A percentile compares a stretch with the other conserved stretches of the same genome.
Conservation (phyloP, 345 rosid genomes). For the Bruguiera sexangula region DNA sequence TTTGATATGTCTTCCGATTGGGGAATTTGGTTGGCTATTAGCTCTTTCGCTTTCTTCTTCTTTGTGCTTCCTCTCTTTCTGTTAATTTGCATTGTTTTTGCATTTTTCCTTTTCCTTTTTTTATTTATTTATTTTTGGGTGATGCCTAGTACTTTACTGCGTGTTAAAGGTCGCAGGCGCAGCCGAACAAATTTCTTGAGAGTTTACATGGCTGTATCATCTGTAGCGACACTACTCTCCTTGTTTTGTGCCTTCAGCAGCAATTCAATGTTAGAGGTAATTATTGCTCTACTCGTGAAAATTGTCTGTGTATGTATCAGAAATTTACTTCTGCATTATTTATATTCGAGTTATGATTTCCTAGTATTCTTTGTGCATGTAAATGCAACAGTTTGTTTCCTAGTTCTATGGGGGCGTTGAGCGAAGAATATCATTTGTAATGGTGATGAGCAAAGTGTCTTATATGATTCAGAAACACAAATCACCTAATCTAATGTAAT, state of each 20-base stretch:
- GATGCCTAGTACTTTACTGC: conserved; percentile 7
- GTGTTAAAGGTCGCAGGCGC: conserved; percentile 50
- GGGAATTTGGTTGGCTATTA: conserved; percentile 50
- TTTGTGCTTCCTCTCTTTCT: neutral
- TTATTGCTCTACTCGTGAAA: neutral
- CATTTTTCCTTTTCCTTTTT: neutral
- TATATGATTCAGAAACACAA: too few species aligned
- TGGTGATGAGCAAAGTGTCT: too few species aligned
- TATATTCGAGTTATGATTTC: neutral
- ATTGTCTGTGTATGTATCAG: neutral
- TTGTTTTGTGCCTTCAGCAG: conserved; percentile 34
- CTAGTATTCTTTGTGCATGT: neutral
- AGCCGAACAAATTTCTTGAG: conserved; percentile 50
- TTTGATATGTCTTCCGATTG: conserved; percentile 43
- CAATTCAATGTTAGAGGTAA: conserved; percentile 45
- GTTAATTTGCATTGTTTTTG: conserved; percentile 1
- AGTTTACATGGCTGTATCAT: conserved; percentile 39
- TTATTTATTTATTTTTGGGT: neutral
- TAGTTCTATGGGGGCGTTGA: too few species aligned
- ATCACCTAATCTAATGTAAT: too few species aligned
- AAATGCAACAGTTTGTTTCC: too few species aligned
- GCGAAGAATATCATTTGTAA: too few species aligned
- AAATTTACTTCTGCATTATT: neutral
- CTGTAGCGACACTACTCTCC: conserved; percentile 33
- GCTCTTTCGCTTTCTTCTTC: neutral